Base-by-base conservation (phyloP, 2,329 filamentous ascomycete genomes). In the Hymenotorrendiella dingleyae region DNA sequence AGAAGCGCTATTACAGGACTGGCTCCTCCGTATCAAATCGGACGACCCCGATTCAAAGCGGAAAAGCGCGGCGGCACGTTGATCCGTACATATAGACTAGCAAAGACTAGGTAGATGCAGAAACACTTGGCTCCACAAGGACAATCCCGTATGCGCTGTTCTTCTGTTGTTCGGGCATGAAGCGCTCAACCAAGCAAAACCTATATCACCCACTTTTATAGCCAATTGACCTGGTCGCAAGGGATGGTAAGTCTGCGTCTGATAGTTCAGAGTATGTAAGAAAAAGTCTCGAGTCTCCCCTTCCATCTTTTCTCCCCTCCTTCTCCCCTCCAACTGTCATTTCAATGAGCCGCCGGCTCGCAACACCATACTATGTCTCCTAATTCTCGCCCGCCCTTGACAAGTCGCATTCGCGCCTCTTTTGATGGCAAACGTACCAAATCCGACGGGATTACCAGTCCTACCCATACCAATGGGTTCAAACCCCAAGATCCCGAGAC, bases 351-450 rank as follows among this genome's bases (percentile, higher is more conserved):
- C 3, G 35, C 22, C 21, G 29, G 33, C 17, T 38, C n/a, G 21
- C 36, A 39, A 42, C 27, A 16, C 37, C 43, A 28, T 17, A 53
- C 45, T 40, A 49, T 50, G 48, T 40, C 54, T 29, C 43, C 53
- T 6, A 53, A 52, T 40, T 56, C 58, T 28, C 53, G 58, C 26
- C 57, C 58, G 10, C 58, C 58, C 28, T 51, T 61, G 36, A 52
- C 58, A 24, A 52, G 49, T 36, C 51, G 57, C 20, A 57, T 59
- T 22, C 49, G 57, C 26, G 53, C 55, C 23, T 56, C 54, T 9
- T 58, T 60, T 29, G 58, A 61, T 37, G 49, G 53, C 28, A 55
- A 54, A 44, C 44, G 50, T 16, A 47, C 35, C 40, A 55, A 55
- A 38, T 30, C 39, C 32, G 45, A 52, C 9, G n/a, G n/a, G n/a